A percentile compares a stretch with the other conserved stretches of the same genome.
Evolutionary conservation across 2,329 filamentous ascomycete genomes (phyloP).

Genomic region (Neocucurbitaria cava): DNA sequence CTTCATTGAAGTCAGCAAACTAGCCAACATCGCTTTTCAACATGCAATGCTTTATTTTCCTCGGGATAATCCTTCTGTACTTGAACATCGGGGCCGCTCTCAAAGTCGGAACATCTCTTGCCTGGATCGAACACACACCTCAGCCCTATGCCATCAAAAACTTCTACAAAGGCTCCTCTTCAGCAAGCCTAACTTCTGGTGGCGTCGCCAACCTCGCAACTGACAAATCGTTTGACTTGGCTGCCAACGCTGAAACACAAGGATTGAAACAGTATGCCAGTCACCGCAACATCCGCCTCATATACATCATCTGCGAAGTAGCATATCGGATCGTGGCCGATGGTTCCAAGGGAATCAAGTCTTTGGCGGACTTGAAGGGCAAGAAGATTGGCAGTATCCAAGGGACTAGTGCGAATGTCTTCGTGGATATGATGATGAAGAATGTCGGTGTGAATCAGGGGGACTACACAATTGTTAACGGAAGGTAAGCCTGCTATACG

Average conservation of each 20-base stretch:
- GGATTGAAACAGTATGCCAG: slow-evolving; percentile 30
- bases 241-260: slow-evolving; percentile 40
- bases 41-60: neutral
- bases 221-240: slow-evolving; percentile 30
- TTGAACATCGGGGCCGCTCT: neutral
- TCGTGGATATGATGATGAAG: slow-evolving; percentile 29
- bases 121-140: slow-evolving; percentile 37
- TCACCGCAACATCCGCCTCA: slow-evolving; percentile 35
- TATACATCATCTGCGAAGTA: slow-evolving; percentile 38
- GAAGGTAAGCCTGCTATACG: slow-evolving; percentile 3
- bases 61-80: neutral
- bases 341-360: slow-evolving; percentile 19
- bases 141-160: slow-evolving; percentile 33
- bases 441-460: slow-evolving; percentile 20
- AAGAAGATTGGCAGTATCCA: slow-evolving; percentile 32
- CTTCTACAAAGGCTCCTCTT: slow-evolving; percentile 29
- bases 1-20: neutral
- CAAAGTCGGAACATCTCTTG: slow-evolving; percentile 25
- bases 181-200: slow-evolving; percentile 16
- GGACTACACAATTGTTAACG: slow-evolving; percentile 25
- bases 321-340: slow-evolving; percentile 35
- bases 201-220: slow-evolving; percentile 29
- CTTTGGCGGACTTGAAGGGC: slow-evolving; percentile 30
- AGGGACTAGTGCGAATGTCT: slow-evolving; percentile 22
- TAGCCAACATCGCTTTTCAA: neutral